phyloP scores from a whole-genome alignment of 2,329 filamentous ascomycete species.

The Colletotrichum sp. region DNA sequence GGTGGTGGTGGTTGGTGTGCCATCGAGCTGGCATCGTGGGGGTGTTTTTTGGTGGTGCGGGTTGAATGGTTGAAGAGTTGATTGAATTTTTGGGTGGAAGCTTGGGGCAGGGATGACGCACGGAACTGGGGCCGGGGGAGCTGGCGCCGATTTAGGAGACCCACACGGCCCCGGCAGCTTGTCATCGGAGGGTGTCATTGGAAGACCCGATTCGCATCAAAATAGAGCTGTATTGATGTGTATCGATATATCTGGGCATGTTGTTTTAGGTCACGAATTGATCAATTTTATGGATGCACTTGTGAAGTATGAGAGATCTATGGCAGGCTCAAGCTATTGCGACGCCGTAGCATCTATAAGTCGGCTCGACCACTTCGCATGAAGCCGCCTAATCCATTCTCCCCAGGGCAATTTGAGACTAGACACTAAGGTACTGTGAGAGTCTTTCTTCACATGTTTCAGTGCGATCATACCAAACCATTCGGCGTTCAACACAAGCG shows the following conservation, averaged over 20 bases:
- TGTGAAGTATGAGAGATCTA: neutral
- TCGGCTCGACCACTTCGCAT: too few species aligned
- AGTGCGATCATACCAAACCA: neutral
- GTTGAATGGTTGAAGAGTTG: neutral
- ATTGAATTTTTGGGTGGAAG: neutral
- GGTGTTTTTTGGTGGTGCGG: neutral
- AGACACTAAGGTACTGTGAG: neutral
- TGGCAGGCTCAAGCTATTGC: neutral
- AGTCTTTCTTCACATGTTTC: neutral
- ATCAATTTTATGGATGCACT: neutral
- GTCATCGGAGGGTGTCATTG: neutral
- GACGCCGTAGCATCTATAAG: too few species aligned
- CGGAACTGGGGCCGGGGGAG: neutral
- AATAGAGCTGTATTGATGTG: neutral
- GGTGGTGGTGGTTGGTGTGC: neutral
- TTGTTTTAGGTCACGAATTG: rapidly evolving
- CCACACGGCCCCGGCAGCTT: neutral
- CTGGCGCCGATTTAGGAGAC: neutral
- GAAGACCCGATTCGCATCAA: neutral
- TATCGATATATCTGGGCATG: neutral
- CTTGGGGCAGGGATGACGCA: neutral
- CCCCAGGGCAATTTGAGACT: neutral
- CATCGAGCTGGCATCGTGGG: conserved; percentile 1
- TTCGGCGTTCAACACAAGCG: neutral
- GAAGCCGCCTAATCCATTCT: neutral